Base-by-base conservation (phyloP, 2,329 filamentous ascomycete genomes). In the Exserohilum rostratum region DNA sequence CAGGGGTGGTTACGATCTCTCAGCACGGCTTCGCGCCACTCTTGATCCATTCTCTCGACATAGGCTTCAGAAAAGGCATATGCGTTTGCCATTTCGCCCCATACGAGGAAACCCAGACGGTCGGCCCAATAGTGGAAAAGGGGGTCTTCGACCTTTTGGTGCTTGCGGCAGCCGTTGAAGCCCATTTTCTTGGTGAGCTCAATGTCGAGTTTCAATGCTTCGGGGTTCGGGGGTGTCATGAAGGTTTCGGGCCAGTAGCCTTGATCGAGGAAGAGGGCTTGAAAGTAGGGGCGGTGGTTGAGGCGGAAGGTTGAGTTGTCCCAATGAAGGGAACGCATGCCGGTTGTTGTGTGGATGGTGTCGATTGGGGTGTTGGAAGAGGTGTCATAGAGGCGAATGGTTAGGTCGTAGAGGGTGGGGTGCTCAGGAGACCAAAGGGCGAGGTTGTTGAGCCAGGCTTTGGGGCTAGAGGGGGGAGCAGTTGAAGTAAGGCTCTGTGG, bases 1-100 rank as follows among this genome's bases (percentile, higher is more conserved):
- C 78, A 84, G 0, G 87, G 85, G 48, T 87, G 85, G 61, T 89
- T 89, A 57, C 88, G 83, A 63, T 88, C 87, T 17, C 87, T 75
- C 65, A 80, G 80, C 5, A 89, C 82, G 5, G 83, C 80, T 66
- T 86, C 86, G 1, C 78, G 77, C 87, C 87, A 90, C 65, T 90
- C 87, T 46, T 81, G 76, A 60, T 86, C 81, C 75, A 89, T 87
- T 0, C 86, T 78, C 20, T 83, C 78, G 6, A 83, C 78, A 58
- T 87, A 87, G 27, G 83, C 80, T 5, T 79, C 65, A 58, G 79
- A 84, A 70, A 87, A 89, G 53, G 84, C 79, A 65, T 88, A 89
- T 1, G 83, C 83, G 59, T 86, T 88, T 34, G 84, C 84, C 78
- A 87, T 86, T 68, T 87, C 85, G 20, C 82, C 84, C 85, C 85